Evolutionary conservation across 108 stramenopile species (phyloP), one percentile per base, ranked within the genome.

Genomic region (Nitzschia sp.): DNA sequence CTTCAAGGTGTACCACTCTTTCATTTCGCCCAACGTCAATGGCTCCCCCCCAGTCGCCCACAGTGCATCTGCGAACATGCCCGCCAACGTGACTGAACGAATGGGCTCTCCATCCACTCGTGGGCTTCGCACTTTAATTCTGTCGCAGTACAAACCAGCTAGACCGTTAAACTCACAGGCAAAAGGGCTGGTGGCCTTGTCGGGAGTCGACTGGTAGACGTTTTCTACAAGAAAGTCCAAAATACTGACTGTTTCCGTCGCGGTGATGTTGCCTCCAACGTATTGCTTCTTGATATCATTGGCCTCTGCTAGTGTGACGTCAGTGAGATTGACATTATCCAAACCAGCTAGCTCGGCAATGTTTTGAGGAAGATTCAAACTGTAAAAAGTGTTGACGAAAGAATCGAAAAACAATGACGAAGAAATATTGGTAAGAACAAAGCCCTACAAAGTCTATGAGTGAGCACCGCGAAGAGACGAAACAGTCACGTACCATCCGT

Each of bases 91-190:
- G 1, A 84, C 91, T 29, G 84, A 55, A 27, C 81, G 84, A 73
- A 92, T 73, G 33, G 82, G 61, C n/a, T 70, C 59, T 33, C 62
- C 58, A 60, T 72, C 46, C 1, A 21, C 23, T 21, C 30, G 27
- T 4, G 59, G 70, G 1, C 25, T 33, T 23, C 27, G 71, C 28
- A 56, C 21, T 1, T 42, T 0, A 9, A 35, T 11, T n/a, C 21
- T 27, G 0, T 48, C 42, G 33, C 72, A 73, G 5, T 62, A 57
- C 67, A 91, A 64, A 24, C 59, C 75, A 2, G 85, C 82, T 64
- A 91, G 67, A 35, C 90, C 90, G 56, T 69, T 74, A 24, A 85
- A 74, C 31, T 88, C 85, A 63, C 90, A 91, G 24, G 79, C 84
- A 65, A 73, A 86, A 0, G 85, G 79, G 45, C 55, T 74, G 1